These are phyloP conservation scores for Xylariaceae sp. DNA, from an alignment of 2,329 filamentous ascomycete genomes.

Conservation along the genomic window DNA sequence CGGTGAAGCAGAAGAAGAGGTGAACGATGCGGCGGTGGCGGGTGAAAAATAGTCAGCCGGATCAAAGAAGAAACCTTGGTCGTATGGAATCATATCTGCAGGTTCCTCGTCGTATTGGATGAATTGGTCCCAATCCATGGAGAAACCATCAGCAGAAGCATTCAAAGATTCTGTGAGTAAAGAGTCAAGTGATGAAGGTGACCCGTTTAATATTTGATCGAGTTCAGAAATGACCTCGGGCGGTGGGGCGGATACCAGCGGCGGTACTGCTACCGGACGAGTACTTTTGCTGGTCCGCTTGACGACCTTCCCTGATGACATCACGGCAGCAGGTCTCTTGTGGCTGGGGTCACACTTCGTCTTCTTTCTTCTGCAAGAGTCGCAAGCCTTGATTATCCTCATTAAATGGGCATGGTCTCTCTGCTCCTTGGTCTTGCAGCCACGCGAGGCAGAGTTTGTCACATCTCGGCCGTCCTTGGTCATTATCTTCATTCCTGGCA, in stretches of 20 bases:
- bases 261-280: slow-evolving; percentile 24
- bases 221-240: slow-evolving; percentile 15
- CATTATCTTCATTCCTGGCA: slow-evolving; percentile 64
- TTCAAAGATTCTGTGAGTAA: slow-evolving; percentile 19
- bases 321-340: slow-evolving; percentile 43
- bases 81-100: slow-evolving; percentile 32
- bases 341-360: slow-evolving; percentile 58
- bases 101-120: slow-evolving; percentile 42
- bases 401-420: slow-evolving; percentile 63
- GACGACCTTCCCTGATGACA: slow-evolving; percentile 35
- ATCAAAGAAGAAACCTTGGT: slow-evolving; percentile 47
- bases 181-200: slow-evolving; percentile 23
- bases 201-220: slow-evolving; percentile 17
- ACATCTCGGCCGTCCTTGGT: slow-evolving; percentile 60
- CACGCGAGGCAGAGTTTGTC: slow-evolving; percentile 58
- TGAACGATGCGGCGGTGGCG: slow-evolving; percentile 22
- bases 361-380: slow-evolving; percentile 60
- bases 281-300: slow-evolving; percentile 37
- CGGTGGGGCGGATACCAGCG: slow-evolving; percentile 17
- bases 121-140: slow-evolving; percentile 45
- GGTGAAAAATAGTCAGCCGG: slow-evolving; percentile 42
- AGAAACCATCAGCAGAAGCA: slow-evolving; percentile 15
- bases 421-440: slow-evolving; percentile 64
- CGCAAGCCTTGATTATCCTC: slow-evolving; percentile 65
- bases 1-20: slow-evolving; percentile 32